Conservation (phyloP, 2,329 filamentous ascomycete species). For the Peltaster fructicola region DNA sequence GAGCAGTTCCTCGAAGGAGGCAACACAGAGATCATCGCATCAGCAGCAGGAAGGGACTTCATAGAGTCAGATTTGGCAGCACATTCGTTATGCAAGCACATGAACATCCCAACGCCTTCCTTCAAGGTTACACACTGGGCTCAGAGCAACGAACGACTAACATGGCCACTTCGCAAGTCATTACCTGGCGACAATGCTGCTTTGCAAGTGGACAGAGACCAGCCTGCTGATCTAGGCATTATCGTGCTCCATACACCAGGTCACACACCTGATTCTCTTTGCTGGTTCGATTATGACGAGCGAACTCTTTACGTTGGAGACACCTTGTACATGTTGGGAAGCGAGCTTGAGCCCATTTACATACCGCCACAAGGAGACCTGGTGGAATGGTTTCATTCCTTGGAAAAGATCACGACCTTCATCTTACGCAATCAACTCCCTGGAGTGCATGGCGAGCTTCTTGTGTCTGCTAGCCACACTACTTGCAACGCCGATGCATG, state of each 20-base stretch:
- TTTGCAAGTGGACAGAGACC: too few species aligned
- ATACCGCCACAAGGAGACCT: slow-evolving; percentile 20
- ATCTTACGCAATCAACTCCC: too few species aligned
- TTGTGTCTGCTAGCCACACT: too few species aligned
- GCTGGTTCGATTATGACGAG: slow-evolving; percentile 28
- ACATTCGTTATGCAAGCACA: slow-evolving; percentile 25
- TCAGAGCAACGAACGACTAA: slow-evolving; percentile 19
- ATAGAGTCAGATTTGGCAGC: slow-evolving; percentile 22
- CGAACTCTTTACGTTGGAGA: slow-evolving; percentile 30
- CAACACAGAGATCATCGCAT: slow-evolving; percentile 18
- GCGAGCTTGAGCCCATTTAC: slow-evolving; percentile 24
- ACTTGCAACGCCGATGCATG: too few species aligned
- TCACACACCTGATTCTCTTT: slow-evolving; percentile 29
- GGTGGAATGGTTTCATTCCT: slow-evolving; percentile 22
- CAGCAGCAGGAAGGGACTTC: slow-evolving; percentile 22
- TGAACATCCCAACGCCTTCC: slow-evolving; percentile 20
- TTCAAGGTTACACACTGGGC: slow-evolving; percentile 28
- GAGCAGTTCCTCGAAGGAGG: slow-evolving; percentile 17
- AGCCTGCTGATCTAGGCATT: slow-evolving; percentile 16
- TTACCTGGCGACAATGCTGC: slow-evolving; percentile 1
- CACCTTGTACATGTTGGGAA: slow-evolving; percentile 24
- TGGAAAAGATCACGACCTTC: too few species aligned
- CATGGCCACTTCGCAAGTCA: slow-evolving; percentile 6
- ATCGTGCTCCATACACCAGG: slow-evolving; percentile 30
- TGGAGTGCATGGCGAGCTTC: too few species aligned